phyloP scores from a whole-genome alignment of 176 grass and related monocot species.

The Oryza glumipatula region DNA sequence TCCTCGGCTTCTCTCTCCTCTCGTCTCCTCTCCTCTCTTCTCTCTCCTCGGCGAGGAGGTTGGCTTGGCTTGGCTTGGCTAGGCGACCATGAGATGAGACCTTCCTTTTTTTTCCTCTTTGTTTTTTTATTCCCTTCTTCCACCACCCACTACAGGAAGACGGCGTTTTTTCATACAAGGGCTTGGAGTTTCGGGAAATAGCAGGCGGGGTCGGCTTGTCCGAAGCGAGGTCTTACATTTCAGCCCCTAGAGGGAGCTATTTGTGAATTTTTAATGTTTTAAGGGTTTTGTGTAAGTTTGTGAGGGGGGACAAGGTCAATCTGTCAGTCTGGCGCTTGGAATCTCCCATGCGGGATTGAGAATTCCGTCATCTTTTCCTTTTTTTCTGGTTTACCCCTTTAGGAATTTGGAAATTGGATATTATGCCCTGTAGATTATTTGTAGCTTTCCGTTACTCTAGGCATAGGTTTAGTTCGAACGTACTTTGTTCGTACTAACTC shows the following conservation, averaged over 20 bases:
- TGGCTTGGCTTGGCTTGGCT: slow-evolving; percentile 21
- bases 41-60: slow-evolving; percentile 17
- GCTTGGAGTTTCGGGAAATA: background rate
- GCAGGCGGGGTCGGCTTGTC: background rate
- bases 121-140: slow-evolving; percentile 39
- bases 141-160: slow-evolving; percentile 29
- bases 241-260: fast-evolving
- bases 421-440: background rate
- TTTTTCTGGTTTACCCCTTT: background rate
- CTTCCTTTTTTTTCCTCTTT: background rate
- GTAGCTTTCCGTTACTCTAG: background rate
- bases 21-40: background rate
- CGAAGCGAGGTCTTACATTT: background rate
- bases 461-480: too few species aligned
- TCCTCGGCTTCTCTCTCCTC: background rate
- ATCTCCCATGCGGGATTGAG: slow-evolving; percentile 8
- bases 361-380: background rate
- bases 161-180: background rate
- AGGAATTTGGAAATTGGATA: background rate
- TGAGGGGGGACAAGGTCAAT: slow-evolving; percentile 38
- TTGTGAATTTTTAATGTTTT: fast-evolving
- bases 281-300: background rate
- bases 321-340: slow-evolving; percentile 45
- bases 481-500: too few species aligned
- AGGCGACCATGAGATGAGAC: slow-evolving; percentile 22